phyloP scores from a whole-genome alignment of 257 asterid genomes.

The Plectranthus barbatus region DNA sequence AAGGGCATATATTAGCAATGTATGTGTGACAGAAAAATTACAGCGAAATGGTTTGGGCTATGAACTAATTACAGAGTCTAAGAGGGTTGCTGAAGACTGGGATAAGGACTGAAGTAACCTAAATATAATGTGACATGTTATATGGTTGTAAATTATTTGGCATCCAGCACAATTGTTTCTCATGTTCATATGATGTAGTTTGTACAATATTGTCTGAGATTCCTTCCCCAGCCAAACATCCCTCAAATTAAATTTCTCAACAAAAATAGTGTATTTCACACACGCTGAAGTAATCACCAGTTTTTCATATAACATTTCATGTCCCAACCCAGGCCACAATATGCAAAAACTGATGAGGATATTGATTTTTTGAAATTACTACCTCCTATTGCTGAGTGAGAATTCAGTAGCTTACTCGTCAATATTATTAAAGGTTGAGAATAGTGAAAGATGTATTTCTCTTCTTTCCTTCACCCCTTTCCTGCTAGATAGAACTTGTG shows the following conservation, averaged over 20 bases:
- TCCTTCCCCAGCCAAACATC: neutral
- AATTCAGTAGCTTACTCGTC: neutral
- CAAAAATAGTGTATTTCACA: too few species aligned
- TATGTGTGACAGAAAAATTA: constrained; percentile 79
- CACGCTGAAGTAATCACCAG: too few species aligned
- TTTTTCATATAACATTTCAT: neutral
- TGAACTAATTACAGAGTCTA: constrained; percentile 60
- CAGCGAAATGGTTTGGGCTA: constrained; percentile 78
- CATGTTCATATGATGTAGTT: neutral
- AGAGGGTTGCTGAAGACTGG: constrained; percentile 69
- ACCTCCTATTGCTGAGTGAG: neutral
- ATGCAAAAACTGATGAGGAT: neutral
- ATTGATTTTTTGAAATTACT: neutral
- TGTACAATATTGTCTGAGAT: too few species aligned
- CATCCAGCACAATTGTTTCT: neutral
- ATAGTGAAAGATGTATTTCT: neutral
- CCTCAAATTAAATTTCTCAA: neutral
- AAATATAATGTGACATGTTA: too few species aligned
- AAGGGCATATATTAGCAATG: constrained; percentile 84
- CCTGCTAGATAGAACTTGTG: neutral
- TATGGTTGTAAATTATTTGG: neutral
- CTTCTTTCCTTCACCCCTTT: neutral
- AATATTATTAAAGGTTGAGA: neutral
- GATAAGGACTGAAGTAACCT: constrained; percentile 49
- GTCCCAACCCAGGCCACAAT: neutral